These are phyloP conservation scores for Ganoderma sp. DNA, from an alignment of 1,284 basidiomycete genomes.

Conservation along the genomic window DNA sequence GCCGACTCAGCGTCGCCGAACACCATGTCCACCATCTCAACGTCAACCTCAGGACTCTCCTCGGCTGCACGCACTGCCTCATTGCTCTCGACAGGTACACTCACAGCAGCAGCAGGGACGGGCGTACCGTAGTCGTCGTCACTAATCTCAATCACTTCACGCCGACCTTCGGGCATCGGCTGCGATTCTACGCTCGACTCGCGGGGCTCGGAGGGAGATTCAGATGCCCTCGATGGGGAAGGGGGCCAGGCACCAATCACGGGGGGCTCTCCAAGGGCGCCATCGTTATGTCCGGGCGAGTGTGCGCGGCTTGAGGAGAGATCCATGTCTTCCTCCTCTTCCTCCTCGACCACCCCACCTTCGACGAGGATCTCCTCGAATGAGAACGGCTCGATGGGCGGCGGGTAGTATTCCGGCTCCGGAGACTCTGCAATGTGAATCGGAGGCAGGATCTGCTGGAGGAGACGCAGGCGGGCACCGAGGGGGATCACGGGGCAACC, in stretches of 20 bases:
- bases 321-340: conserved; percentile 31
- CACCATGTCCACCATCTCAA: conserved; percentile 16
- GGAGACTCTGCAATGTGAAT: conserved; percentile 18
- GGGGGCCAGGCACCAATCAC: conserved; percentile 28
- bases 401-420: conserved; percentile 5
- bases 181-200: conserved; percentile 2
- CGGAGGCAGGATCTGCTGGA: conserved; percentile 28
- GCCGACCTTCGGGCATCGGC: not conserved
- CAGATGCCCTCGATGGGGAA: conserved; percentile 8
- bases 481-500: conserved; percentile 2
- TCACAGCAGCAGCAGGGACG: not conserved
- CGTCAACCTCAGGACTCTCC: conserved; percentile 12
- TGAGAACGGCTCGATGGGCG: conserved; percentile 6
- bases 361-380: conserved; percentile 17
- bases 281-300: conserved; percentile 15
- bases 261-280: conserved; percentile 12
- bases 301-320: conserved; percentile 28
- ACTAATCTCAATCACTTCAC: conserved; percentile 28
- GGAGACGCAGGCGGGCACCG: conserved; percentile 23
- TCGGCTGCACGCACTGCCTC: conserved; percentile 5
- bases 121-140: conserved; percentile 23
- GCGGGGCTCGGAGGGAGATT: not conserved
- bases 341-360: conserved; percentile 11
- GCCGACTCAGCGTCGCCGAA: conserved; percentile 10
- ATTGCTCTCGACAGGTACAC: conserved; percentile 3